phyloP scores from a whole-genome alignment of 1,284 basidiomycete species.

The Thecaphora frezii region DNA sequence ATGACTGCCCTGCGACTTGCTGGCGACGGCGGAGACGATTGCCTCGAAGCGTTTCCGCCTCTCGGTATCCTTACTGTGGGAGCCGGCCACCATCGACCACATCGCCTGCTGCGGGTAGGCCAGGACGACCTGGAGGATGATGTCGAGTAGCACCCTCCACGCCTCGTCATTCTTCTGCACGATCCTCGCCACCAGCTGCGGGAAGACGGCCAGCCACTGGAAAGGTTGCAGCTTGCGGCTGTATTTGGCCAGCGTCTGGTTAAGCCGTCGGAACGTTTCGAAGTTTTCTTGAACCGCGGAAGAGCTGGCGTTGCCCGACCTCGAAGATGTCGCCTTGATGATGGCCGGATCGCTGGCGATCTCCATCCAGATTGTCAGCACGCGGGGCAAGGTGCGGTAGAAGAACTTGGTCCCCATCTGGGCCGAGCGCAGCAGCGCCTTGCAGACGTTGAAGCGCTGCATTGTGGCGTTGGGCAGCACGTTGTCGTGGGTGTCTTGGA shows the following conservation, averaged over 20 bases:
- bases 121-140: constrained; percentile 75
- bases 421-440: constrained; percentile 75
- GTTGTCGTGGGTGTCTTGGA: constrained; percentile 53
- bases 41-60: constrained; percentile 69
- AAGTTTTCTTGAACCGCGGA: constrained; percentile 16
- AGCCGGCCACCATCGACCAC: constrained; percentile 88
- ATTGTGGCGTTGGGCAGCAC: constrained; percentile 62
- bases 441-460: constrained; percentile 64
- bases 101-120: constrained; percentile 88
- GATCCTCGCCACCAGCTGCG: constrained; percentile 93
- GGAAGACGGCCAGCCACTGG: constrained; percentile 88
- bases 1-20: constrained; percentile 8
- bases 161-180: constrained; percentile 76
- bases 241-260: constrained; percentile 65
- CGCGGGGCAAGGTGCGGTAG: constrained; percentile 90
- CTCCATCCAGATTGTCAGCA: constrained; percentile 94
- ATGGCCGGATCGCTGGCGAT: constrained; percentile 69
- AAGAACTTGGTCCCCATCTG: constrained; percentile 89
- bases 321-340: constrained; percentile 29
- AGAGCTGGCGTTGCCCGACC: constrained; percentile 6
- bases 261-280: constrained; percentile 47
- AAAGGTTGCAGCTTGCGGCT: constrained; percentile 74
- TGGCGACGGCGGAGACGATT: constrained; percentile 63
- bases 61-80: constrained; percentile 75
- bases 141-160: constrained; percentile 68